Evolutionary conservation across 805 yeast species (phyloP).

Genomic region (Maudiozyma serrabonitensis): DNA sequence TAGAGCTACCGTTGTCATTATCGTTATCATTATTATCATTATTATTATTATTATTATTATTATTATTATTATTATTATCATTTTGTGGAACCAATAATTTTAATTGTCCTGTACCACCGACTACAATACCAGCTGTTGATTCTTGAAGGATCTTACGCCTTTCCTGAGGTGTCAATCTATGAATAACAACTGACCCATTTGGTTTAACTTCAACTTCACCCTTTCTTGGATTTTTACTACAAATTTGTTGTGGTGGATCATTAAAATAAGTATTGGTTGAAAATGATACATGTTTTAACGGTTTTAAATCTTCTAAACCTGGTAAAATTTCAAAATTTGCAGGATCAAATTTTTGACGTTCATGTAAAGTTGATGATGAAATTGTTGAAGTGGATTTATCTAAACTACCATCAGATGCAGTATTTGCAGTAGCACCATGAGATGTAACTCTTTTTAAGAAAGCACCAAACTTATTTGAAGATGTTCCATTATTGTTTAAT

Average conservation of each 20-base stretch:
- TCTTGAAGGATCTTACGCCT: slow-evolving; percentile 34
- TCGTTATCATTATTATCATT: background rate
- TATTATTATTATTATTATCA: background rate
- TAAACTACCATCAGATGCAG: background rate
- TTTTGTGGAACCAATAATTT: slow-evolving; percentile 29
- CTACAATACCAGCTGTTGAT: slow-evolving; percentile 61
- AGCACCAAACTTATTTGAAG: slow-evolving; percentile 26
- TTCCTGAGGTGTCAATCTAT: slow-evolving; percentile 48
- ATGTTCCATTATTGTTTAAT: background rate
- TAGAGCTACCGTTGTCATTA: too few species aligned
- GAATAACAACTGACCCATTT: slow-evolving; percentile 45
- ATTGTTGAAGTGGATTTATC: slow-evolving; percentile 4
- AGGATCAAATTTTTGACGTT: slow-evolving; percentile 9
- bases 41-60: background rate
- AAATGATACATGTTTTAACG: slow-evolving; percentile 60
- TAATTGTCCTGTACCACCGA: slow-evolving; percentile 67
- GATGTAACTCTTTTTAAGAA: slow-evolving; percentile 27
- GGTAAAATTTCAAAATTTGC: slow-evolving; percentile 26
- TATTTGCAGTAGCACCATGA: slow-evolving; percentile 9
- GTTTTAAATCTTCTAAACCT: slow-evolving; percentile 33
- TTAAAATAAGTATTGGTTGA: slow-evolving; percentile 63
- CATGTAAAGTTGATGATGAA: background rate
- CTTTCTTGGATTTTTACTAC: slow-evolving; percentile 64
- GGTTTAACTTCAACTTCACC: slow-evolving; percentile 67
- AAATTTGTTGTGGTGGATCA: slow-evolving; percentile 89